Conservation (phyloP, 352 stramenopile genomes). For the Phytophthora multivora region DNA sequence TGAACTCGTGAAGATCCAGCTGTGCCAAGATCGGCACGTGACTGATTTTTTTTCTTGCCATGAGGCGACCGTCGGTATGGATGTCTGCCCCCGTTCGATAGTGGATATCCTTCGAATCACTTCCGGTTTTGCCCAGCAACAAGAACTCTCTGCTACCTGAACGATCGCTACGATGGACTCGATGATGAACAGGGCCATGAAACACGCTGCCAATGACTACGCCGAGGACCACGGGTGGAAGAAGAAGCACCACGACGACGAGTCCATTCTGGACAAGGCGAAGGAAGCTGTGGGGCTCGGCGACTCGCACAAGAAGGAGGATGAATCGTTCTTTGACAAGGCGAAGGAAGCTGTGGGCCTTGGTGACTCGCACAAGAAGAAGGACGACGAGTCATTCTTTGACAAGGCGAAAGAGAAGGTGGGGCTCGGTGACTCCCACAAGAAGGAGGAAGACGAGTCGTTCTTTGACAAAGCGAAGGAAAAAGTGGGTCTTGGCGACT, state of each 20-base stretch:
- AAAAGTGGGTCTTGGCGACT: slow-evolving; percentile 18
- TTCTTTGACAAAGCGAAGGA: slow-evolving; percentile 35
- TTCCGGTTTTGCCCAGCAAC: slow-evolving; percentile 15
- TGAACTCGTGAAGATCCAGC: slow-evolving; percentile 22
- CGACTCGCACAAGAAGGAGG: slow-evolving; percentile 15
- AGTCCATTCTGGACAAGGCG: slow-evolving; percentile 25
- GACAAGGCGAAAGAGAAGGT: slow-evolving; percentile 23
- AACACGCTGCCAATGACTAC: slow-evolving; percentile 22
- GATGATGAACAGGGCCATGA: slow-evolving; percentile 34
- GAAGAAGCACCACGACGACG: slow-evolving; percentile 26
- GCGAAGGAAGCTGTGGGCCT: slow-evolving; percentile 21
- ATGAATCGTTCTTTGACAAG: slow-evolving; percentile 30
- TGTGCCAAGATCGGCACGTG: slow-evolving; percentile 16
- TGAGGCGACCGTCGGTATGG: slow-evolving; percentile 10
- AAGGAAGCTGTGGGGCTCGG: slow-evolving; percentile 17
- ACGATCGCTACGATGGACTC: slow-evolving; percentile 22
- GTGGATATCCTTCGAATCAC: slow-evolving; percentile 13
- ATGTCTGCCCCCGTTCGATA: background rate
- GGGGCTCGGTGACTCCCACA: slow-evolving; percentile 18
- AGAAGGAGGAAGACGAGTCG: slow-evolving; percentile 21
- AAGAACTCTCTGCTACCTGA: background rate
- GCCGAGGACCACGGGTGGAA: slow-evolving; percentile 26
- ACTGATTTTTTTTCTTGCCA: slow-evolving; percentile 30
- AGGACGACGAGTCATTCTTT: slow-evolving; percentile 26
- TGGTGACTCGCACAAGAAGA: slow-evolving; percentile 23